Evolutionary conservation across 208 protist species (phyloP), one percentile per base, ranked within the genome.

Genomic region (Trypanosoma theileri): DNA sequence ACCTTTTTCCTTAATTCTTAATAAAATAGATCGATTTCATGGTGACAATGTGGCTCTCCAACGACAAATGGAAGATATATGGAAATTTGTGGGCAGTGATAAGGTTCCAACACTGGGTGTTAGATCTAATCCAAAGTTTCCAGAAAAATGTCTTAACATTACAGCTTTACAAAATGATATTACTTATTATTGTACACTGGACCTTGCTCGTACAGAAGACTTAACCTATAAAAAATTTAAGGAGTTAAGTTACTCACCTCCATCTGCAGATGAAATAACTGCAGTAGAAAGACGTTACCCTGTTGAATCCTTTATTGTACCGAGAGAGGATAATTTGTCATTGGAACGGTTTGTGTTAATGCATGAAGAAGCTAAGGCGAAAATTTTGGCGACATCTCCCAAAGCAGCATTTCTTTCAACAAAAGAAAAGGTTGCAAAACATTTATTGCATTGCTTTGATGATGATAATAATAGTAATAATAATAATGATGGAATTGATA

Each of bases 181-280:
- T 57, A 82, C 89, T 19, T 65, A 86, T 57, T 86, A 94, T 73
- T 94, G 89, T 71, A 68, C 72, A 24, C 64, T 73, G 11, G 83
- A 91, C 24, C 51, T 95, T 14, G 57, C 61, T 12, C 50, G 60
- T 16, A 59, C 69, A 57, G 77, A 88, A 44, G 53, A 84, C 8
- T 71, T 91, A n/a, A 88, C 80, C 3, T 75, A 81, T 41, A 78
- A 81, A 14, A 76, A 81, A 13, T 31, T 96, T 58, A 81, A 74
- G 46, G 70, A 78, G 22, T 70, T 96, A n/a, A 93, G 92, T 72
- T 96, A 96, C 59, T 80, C 82, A 24, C 92, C 92, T 45, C 89
- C 92, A 24, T 54, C 78, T 17, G 67, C 74, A 10, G 84, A 90
- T 19, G 75, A 82, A 2, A 83, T 95, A 16, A 59, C 80, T 51